phyloP scores from a whole-genome alignment of 2,329 filamentous ascomycete species.

The Beauveria pseudobassiana region DNA sequence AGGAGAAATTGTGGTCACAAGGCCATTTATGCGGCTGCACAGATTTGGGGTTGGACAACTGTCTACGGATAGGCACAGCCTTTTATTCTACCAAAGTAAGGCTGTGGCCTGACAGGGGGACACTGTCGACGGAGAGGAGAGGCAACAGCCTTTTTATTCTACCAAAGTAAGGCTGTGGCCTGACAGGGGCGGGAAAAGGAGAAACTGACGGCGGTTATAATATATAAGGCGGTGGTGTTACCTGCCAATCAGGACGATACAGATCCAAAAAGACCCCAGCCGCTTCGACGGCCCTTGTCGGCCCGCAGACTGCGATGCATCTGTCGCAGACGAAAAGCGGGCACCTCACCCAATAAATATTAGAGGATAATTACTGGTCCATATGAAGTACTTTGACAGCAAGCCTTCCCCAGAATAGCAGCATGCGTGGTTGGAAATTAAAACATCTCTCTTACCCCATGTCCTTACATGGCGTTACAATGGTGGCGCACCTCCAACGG shows the following conservation, averaged over 20 bases:
- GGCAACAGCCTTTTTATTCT: not conserved
- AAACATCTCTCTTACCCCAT: no score
- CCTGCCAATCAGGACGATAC: not conserved
- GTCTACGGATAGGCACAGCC: not conserved
- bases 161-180: not conserved
- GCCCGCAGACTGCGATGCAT: not conserved
- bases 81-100: not conserved
- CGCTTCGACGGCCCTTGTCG: not conserved
- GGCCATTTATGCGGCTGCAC: not conserved
- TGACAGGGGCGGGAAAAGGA: no score
- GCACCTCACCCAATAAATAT: not conserved
- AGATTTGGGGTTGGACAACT: not conserved
- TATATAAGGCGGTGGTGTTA: not conserved
- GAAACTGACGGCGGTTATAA: slow-evolving; percentile 24
- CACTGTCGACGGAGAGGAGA: no score
- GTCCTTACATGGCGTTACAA: no score
- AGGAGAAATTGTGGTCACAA: not conserved
- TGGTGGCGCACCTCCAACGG: no score
- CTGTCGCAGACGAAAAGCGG: not conserved
- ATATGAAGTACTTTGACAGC: not conserved
- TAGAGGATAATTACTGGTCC: not conserved
- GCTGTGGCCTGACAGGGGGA: not conserved
- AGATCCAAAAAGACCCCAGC: not conserved
- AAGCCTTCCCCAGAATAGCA: not conserved
- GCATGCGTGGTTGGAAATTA: no score